A percentile compares a stretch with the other conserved stretches of the same genome.
Evolutionary conservation across 352 stramenopile species (phyloP).

Genomic region (Phytophthora lateralis): DNA sequence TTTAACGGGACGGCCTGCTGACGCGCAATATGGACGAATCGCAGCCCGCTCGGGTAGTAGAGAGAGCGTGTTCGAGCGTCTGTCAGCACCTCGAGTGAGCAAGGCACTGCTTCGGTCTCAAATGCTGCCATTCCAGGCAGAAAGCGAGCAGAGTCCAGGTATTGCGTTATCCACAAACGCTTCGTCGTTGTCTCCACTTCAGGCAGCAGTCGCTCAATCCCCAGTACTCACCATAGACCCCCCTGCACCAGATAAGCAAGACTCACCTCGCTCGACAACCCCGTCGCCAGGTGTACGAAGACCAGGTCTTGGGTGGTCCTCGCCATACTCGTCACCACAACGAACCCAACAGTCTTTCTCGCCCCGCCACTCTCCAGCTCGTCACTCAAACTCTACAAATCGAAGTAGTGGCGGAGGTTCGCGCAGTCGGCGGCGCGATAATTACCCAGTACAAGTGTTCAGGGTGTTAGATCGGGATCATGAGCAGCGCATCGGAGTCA

Average conservation of each 20-base stretch:
- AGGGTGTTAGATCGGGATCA: constrained; percentile 55
- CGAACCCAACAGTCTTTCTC: constrained; percentile 27
- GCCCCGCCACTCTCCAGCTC: constrained; percentile 13
- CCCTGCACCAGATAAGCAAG: constrained; percentile 17
- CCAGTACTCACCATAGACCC: constrained; percentile 26
- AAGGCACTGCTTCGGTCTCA: constrained; percentile 26
- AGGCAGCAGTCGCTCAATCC: background rate
- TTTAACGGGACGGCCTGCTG: constrained; percentile 37
- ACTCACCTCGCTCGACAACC: constrained; percentile 8
- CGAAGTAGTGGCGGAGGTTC: constrained; percentile 13
- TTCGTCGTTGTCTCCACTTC: constrained; percentile 16
- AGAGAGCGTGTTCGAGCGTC: constrained; percentile 54
- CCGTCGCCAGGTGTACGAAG: constrained; percentile 11
- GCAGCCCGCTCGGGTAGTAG: background rate
- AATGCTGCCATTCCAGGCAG: background rate
- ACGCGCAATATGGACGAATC: background rate
- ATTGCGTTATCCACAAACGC: constrained; percentile 3
- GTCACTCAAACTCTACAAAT: constrained; percentile 17
- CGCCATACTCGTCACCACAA: constrained; percentile 24
- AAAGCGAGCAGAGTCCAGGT: background rate
- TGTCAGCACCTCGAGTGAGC: constrained; percentile 31
- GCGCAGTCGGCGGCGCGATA: constrained; percentile 23
- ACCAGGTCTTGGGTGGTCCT: constrained; percentile 18
- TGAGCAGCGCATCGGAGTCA: constrained; percentile 49
- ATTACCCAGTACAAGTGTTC: constrained; percentile 56